These are phyloP conservation scores for Trametes maxima DNA, from an alignment of 768 basidiomycete species.

Conservation along the genomic window DNA sequence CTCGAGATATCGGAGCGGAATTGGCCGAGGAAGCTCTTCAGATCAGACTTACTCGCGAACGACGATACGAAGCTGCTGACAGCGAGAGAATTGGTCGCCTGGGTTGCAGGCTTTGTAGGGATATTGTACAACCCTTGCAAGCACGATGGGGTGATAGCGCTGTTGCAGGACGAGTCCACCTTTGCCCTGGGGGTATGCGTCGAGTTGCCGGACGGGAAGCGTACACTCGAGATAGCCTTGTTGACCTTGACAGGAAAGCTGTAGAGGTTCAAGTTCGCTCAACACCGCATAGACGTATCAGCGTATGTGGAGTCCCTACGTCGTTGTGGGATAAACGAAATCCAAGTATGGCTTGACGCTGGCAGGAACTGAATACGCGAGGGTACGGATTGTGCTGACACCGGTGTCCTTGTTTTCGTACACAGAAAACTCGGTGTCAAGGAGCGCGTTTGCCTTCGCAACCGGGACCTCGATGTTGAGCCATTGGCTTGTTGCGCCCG, in stretches of 20 bases:
- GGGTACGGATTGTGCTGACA: conserved; percentile 34
- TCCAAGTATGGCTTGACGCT: conserved; percentile 34
- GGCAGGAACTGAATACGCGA: conserved; percentile 40
- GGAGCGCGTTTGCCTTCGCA: conserved; percentile 36
- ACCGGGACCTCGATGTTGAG: conserved; percentile 35
- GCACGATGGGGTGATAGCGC: conserved; percentile 31
- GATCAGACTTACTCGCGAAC: conserved; percentile 13
- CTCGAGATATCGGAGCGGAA: conserved; percentile 22
- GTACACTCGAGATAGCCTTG: conserved; percentile 8
- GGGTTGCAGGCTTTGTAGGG: conserved; percentile 17
- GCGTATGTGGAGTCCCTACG: conserved; percentile 18
- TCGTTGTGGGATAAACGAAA: conserved; percentile 34
- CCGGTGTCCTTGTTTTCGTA: conserved; percentile 37
- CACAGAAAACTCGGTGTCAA: conserved; percentile 36
- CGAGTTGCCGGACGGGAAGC: conserved; percentile 22
- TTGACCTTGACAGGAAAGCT: conserved; percentile 37
- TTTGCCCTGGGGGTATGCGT: conserved; percentile 5
- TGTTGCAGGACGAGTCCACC: conserved; percentile 27
- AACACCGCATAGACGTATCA: neutral
- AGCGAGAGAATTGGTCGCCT: conserved; percentile 7
- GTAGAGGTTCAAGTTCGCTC: conserved; percentile 39
- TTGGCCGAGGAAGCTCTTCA: conserved; percentile 16
- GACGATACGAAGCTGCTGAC: conserved; percentile 17
- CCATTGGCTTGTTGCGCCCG: conserved; percentile 38
- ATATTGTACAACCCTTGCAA: conserved; percentile 39